These are phyloP conservation scores for Peniophora sp. DNA, from an alignment of 1,284 basidiomycete genomes.

Conservation along the genomic window DNA sequence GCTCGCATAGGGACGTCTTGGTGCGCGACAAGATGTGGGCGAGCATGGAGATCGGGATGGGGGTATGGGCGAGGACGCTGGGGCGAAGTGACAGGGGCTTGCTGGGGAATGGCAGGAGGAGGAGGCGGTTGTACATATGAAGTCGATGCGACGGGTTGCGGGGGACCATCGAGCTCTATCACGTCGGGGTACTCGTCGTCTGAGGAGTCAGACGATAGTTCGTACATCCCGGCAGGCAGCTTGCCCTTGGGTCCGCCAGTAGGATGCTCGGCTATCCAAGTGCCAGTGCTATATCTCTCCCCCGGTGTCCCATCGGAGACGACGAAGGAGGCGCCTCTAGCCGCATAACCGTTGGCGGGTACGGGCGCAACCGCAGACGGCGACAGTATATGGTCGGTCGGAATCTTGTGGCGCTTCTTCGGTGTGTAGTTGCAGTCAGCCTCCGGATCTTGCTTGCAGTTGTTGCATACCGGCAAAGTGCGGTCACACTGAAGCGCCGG, in stretches of 20 bases:
- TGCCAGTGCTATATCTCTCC: constrained; percentile 13
- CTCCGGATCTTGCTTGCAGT: constrained; percentile 44
- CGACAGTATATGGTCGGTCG: constrained; percentile 31
- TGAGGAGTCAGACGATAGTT: constrained; percentile 11
- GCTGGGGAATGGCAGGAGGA: too few species aligned
- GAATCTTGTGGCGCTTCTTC: constrained; percentile 54
- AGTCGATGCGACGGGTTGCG: neutral
- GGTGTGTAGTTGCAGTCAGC: constrained; percentile 59
- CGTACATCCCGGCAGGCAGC: constrained; percentile 6
- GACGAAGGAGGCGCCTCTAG: constrained; percentile 44
- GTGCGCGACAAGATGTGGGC: neutral
- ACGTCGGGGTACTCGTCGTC: constrained; percentile 12
- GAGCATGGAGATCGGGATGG: neutral
- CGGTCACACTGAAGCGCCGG: constrained; percentile 48
- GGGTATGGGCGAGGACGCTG: neutral
- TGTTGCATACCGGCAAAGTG: constrained; percentile 61
- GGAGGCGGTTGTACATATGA: neutral
- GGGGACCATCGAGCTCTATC: constrained; percentile 4
- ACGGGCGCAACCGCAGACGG: constrained; percentile 24
- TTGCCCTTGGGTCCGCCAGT: constrained; percentile 6
- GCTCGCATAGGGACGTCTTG: too few species aligned
- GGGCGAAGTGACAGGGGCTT: neutral
- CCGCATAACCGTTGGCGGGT: constrained; percentile 28
- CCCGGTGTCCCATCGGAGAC: constrained; percentile 32
- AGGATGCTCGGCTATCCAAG: constrained; percentile 15